Percentiles rank a stretch among this genome's conserved stretches.
Evolutionary conservation across 2,329 filamentous ascomycete genomes (phyloP).

Genomic region (Cladosporium sphaerospermum): DNA sequence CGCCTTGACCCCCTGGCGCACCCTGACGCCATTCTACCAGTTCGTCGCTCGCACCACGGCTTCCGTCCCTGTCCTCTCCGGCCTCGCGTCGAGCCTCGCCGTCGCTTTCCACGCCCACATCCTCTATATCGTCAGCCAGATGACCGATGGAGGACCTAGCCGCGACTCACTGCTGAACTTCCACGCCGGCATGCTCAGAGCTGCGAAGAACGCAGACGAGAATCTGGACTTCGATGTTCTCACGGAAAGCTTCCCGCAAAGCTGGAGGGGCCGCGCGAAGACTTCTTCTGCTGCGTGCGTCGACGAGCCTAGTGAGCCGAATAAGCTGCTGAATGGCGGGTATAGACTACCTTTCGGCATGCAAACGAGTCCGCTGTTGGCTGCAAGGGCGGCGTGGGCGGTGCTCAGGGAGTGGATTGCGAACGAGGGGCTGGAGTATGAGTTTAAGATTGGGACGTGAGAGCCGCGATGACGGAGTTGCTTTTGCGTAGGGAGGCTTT

Average conservation of each 20-base stretch:
- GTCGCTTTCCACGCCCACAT: slow-evolving; percentile 36
- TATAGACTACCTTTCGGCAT: slow-evolving; percentile 37
- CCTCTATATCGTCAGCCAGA: slow-evolving; percentile 18
- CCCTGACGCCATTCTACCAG: slow-evolving; percentile 16
- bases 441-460: slow-evolving; percentile 3
- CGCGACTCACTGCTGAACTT: slow-evolving; percentile 3
- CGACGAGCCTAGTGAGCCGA: slow-evolving; percentile 17
- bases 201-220: slow-evolving; percentile 6
- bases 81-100: slow-evolving; percentile 36
- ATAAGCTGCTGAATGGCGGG: slow-evolving; percentile 28
- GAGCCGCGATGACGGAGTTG: neutral
- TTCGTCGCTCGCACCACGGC: slow-evolving; percentile 9
- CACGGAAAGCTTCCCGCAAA: slow-evolving; percentile 31
- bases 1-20: neutral
- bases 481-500: neutral
- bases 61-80: slow-evolving; percentile 31
- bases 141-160: neutral
- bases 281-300: slow-evolving; percentile 21
- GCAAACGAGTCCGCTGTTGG: slow-evolving; percentile 38
- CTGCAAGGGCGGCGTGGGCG: slow-evolving; percentile 38
- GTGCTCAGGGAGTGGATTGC: slow-evolving; percentile 39
- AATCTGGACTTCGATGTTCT: slow-evolving; percentile 22
- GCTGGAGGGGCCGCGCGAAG: slow-evolving; percentile 25
- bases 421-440: slow-evolving; percentile 2
- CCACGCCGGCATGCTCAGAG: neutral